Base-by-base conservation (phyloP, 192 early-diverging fungal species). In the Thamnidium elegans region DNA sequence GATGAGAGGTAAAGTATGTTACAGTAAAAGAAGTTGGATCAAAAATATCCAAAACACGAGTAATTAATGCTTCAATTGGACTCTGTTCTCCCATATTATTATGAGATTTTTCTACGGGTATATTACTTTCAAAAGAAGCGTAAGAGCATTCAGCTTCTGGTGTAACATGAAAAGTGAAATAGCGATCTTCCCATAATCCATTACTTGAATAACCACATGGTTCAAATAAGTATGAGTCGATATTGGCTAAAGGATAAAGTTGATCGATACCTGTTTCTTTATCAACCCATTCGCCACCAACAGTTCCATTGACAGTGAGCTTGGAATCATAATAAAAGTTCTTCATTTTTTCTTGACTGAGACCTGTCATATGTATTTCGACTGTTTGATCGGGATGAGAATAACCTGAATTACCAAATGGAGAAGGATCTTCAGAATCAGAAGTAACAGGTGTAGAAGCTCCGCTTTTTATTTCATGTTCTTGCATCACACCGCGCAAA, bases 151-250 rank as follows among this genome's bases (percentile, higher is more conserved):
- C 79, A n/a, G 85, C 89, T 74, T 99, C 97, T 11, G 97, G 97
- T 17, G 97, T 99, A 15, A 99, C 97, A 65, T 99, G 97, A 74
- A 97, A 92, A 17, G 93, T 99, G 71, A 92, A 99, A 79, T 99
- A 95, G 23, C 84, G 86, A 47, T 90, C 93, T 7, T 88, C 77
- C 54, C 74, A 65, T 3, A 97, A 69, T 5, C 90, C 95, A 71
- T 99, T 99, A 58, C 93, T 86, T 19, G 94, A 96, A 70, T 95
- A 99, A 0, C 97, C 97, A 69, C 97, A 99, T 7, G 97, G 97
- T 62, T 92, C 86, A 74, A 97, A 99, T 53, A 96, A 67, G 69
- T 79, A 96, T 42, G 95, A 92, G 79, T 99, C 94, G 59, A 93
- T 79, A 32, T 82, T 68, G 5, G 92, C 87, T 46, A 78, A 70